Evolutionary conservation across 2,329 filamentous ascomycete species (phyloP).

Genomic region (Ascochyta rabiei): DNA sequence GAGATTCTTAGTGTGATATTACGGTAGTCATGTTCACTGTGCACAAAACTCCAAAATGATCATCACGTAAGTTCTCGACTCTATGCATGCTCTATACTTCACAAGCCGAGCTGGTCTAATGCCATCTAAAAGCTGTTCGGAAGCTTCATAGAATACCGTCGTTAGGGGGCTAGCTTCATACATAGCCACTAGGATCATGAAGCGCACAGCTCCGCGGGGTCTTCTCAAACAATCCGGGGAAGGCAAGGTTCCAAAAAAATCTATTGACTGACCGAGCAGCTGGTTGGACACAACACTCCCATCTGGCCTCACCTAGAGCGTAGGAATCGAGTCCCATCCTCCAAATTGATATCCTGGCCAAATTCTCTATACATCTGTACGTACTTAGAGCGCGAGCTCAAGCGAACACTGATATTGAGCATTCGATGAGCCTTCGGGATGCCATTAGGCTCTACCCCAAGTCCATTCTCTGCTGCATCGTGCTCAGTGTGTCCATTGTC

Average conservation of each 20-base stretch:
- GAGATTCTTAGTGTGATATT: background rate
- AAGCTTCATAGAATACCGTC: background rate
- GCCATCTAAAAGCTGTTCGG: background rate
- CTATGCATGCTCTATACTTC: background rate
- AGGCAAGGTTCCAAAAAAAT: background rate
- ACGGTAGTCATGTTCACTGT: background rate
- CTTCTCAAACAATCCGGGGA: background rate
- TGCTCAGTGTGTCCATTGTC: constrained; percentile 81
- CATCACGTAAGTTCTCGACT: background rate
- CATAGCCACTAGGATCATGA: too few relatives aligned
- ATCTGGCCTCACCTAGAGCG: background rate
- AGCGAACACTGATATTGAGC: constrained; percentile 4
- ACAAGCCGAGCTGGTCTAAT: background rate
- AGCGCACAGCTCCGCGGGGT: too few relatives aligned
- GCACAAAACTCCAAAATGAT: background rate
- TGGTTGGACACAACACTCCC: too few relatives aligned
- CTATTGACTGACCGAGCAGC: too few relatives aligned
- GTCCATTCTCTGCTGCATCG: constrained; percentile 76
- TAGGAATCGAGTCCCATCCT: background rate
- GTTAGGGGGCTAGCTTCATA: too few relatives aligned
- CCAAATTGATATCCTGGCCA: background rate
- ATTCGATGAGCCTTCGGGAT: constrained; percentile 59
- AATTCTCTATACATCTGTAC: background rate
- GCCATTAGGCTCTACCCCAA: constrained; percentile 81
- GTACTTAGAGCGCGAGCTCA: constrained; percentile 3